These are phyloP conservation scores for Amylocystis lapponica DNA, from an alignment of 768 basidiomycete species.

Conservation along the genomic window DNA sequence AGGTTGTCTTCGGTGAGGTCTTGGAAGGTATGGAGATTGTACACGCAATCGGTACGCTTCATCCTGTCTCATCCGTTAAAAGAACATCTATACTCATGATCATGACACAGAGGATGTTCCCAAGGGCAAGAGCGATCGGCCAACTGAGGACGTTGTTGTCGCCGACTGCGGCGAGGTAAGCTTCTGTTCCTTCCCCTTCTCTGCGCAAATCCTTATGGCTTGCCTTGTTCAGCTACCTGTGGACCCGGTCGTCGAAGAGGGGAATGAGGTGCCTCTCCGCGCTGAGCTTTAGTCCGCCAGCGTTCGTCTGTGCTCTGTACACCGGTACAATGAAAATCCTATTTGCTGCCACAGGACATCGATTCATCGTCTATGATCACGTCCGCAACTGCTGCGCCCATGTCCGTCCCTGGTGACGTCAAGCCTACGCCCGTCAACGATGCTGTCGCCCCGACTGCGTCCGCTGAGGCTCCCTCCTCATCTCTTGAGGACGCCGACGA, in stretches of 20 bases:
- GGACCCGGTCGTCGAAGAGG: conserved; percentile 54
- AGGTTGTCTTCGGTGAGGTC: conserved; percentile 93
- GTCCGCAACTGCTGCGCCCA: conserved; percentile 6
- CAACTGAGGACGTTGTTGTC: conserved; percentile 73
- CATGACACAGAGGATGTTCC: conserved; percentile 60
- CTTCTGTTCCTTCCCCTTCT: background rate
- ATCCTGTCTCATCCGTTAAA: too few species aligned
- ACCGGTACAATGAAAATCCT: conserved; percentile 22
- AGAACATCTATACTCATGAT: too few species aligned
- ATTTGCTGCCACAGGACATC: conserved; percentile 13
- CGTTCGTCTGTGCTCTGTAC: conserved; percentile 17
- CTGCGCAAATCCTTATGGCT: background rate
- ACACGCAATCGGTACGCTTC: conserved; percentile 52
- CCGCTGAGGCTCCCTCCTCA: background rate
- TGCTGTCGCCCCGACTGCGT: conserved; percentile 10
- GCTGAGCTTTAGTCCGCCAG: conserved; percentile 75
- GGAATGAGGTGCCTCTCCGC: conserved; percentile 88
- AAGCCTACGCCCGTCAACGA: conserved; percentile 19
- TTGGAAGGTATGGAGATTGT: conserved; percentile 91
- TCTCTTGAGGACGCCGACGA: background rate
- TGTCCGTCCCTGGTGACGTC: conserved; percentile 10
- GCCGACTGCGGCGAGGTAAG: conserved; percentile 82
- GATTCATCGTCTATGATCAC: conserved; percentile 1
- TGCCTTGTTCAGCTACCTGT: conserved; percentile 39
- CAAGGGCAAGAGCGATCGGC: conserved; percentile 69